These are phyloP conservation scores for Cardiosporidium cionae DNA, from an alignment of 169 alveolate genomes.

Conservation along the genomic window DNA sequence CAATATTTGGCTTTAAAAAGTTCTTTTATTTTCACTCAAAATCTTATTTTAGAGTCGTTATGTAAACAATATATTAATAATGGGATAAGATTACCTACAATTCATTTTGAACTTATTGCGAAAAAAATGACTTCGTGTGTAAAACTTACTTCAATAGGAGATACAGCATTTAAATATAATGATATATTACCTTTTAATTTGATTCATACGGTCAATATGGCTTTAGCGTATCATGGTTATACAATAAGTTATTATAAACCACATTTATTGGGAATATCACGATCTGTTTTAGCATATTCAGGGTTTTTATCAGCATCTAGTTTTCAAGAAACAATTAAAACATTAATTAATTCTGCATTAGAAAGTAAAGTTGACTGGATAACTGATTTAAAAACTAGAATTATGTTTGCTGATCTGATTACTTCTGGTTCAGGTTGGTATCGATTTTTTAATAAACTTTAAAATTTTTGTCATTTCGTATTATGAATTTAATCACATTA, in stretches of 20 bases:
- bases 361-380: conserved; percentile 2
- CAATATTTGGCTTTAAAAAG: conserved; percentile 26
- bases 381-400: conserved; percentile 9
- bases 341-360: neutral
- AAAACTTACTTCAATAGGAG: conserved; percentile 8
- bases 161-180: neutral
- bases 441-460: conserved; percentile 4
- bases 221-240: conserved; percentile 12
- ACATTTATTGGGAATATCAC: conserved; percentile 25
- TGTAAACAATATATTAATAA: neutral
- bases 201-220: conserved; percentile 12
- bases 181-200: conserved; percentile 12
- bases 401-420: neutral
- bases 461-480: neutral
- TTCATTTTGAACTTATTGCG: neutral
- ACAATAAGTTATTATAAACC: conserved; percentile 9
- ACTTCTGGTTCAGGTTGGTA: conserved; percentile 2
- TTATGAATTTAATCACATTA: conserved; percentile 7
- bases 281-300: conserved; percentile 10
- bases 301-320: neutral
- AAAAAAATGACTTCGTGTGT: conserved; percentile 11
- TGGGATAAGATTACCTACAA: neutral
- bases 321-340: conserved; percentile 1
- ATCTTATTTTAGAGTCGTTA: conserved; percentile 20
- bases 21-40: conserved; percentile 4